A percentile compares a stretch with the other conserved stretches of the same genome.
These are phyloP conservation scores for Suillus plorans DNA, from an alignment of 768 basidiomycete genomes.

Conservation along the genomic window DNA sequence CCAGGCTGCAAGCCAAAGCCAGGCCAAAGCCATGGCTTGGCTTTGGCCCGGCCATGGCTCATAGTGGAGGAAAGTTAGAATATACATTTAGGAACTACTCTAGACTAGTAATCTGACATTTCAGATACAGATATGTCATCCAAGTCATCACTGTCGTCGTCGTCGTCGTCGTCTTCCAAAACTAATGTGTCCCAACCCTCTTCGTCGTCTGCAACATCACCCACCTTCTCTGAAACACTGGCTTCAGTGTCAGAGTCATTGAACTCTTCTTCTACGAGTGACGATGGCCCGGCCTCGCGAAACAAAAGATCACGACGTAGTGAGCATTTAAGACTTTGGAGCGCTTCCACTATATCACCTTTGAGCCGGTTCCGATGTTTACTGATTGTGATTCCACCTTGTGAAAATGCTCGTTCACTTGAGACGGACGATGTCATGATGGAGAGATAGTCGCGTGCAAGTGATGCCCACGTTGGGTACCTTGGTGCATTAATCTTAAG, in stretches of 20 bases:
- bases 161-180: background rate
- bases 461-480: background rate
- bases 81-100: background rate
- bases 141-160: background rate
- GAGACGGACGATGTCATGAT: background rate
- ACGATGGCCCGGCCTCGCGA: background rate
- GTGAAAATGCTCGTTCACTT: background rate
- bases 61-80: background rate
- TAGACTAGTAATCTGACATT: background rate
- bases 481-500: background rate
- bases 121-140: background rate
- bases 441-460: background rate
- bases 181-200: background rate
- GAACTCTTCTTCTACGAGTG: background rate
- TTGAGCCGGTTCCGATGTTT: background rate
- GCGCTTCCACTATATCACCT: background rate
- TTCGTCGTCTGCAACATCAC: background rate
- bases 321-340: background rate
- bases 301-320: background rate
- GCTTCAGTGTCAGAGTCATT: background rate
- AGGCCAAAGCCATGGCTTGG: background rate
- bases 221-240: background rate
- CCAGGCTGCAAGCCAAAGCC: background rate
- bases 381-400: background rate
- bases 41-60: background rate